These are phyloP conservation scores for Toxoplasma gondii DNA, from an alignment of 169 alveolate genomes.

Conservation along the genomic window DNA sequence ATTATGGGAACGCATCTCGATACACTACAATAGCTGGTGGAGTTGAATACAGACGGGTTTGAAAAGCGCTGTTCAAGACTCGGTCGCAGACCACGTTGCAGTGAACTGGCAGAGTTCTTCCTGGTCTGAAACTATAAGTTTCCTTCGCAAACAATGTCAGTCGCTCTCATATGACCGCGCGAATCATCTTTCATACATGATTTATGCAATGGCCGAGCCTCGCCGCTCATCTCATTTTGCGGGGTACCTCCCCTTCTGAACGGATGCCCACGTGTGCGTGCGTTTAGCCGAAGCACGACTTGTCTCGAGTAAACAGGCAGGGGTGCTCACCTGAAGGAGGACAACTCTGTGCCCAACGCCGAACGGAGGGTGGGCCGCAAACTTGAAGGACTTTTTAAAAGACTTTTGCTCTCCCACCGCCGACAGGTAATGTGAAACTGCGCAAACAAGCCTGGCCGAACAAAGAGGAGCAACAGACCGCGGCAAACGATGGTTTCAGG, in stretches of 20 bases:
- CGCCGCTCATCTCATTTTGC: too few species aligned
- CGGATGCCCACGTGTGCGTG: too few species aligned
- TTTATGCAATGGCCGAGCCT: too few species aligned
- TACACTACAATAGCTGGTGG: too few species aligned
- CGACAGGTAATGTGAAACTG: conserved; percentile 64
- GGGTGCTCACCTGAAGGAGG: conserved; percentile 45
- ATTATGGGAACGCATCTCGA: too few species aligned
- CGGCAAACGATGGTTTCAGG: too few species aligned
- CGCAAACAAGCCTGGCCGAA: conserved; percentile 53
- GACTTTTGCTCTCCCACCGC: conserved; percentile 62
- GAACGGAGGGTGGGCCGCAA: conserved; percentile 67
- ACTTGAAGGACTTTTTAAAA: conserved; percentile 64
- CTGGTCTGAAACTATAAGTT: too few species aligned
- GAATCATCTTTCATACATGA: too few species aligned
- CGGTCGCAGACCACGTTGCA: background rate
- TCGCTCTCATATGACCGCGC: too few species aligned
- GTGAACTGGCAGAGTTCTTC: too few species aligned
- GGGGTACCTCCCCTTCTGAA: too few species aligned
- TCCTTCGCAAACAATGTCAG: too few species aligned
- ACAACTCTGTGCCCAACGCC: conserved; percentile 47
- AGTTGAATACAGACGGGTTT: background rate
- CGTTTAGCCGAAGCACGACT: background rate
- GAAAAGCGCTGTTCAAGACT: background rate
- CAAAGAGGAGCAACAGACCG: background rate
- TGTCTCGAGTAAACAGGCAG: background rate